Base-by-base conservation (phyloP, 176 grass and related monocot species). In the Tuctoria greenei region DNA sequence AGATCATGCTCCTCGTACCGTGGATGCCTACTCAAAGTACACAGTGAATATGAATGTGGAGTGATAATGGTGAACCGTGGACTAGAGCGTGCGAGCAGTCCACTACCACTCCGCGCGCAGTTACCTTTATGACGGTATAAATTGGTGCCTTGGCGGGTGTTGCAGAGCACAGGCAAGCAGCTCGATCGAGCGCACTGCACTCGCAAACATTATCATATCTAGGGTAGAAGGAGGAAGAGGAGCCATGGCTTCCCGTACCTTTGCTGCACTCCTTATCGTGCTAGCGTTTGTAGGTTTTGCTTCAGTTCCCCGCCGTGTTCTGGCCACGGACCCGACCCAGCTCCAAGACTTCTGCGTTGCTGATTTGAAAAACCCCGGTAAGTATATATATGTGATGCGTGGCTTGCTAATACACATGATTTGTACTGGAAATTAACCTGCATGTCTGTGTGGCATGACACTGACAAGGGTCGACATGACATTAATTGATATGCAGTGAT, bases 311-410 rank as follows among this genome's bases (percentile, higher is more conserved):
- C n/a, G n/a, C n/a, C 69, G 38, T 49, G 82, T 21, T 71, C 64
- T 90, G 41, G 91, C 82, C 38, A 71, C 69, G 64, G 88, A 94
- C 12, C 88, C 91, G 0, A 77, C 66, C 34, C 82, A 56, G 8
- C 91, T 94, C 71, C 88, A 94, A 80, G 91, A 94, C 42, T 88
- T 91, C 67, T 94, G 88, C 26, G 91, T 94, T 77, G 88, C 82
- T 73, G 91, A 94, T 43, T 36, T 28, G 46, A 64, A 28, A n/a
- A 83, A 47, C 55, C 20, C 27, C 50, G 91, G 91, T 91, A 86
- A 57, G 7, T 51, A 51, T 7, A 26, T 73, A 61, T 18, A 31
- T 31, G 6, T 6, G 10, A n/a, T 15, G 4, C 8, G 25, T 16
- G 10, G 3, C 11, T 38, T 41, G 27, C 10, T 21, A 14, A 13